Evolutionary conservation across 345 rosid genomes (phyloP).

Genomic region (Passiflora organensis): DNA sequence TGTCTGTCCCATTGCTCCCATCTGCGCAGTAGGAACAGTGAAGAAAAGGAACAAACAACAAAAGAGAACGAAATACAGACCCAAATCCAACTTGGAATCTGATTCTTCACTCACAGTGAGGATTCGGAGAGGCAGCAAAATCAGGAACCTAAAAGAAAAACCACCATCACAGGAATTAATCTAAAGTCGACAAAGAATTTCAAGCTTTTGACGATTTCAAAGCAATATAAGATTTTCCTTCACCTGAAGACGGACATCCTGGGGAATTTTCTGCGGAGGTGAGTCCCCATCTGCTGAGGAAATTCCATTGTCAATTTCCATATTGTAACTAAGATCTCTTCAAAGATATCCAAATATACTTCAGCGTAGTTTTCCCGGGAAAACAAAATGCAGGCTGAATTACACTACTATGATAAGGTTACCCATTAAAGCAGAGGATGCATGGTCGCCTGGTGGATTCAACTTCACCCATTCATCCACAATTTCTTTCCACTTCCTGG

Average conservation of each 20-base stretch:
- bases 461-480: constrained; percentile 90
- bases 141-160: constrained; percentile 55
- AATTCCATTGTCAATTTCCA: constrained; percentile 9
- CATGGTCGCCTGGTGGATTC: constrained; percentile 72
- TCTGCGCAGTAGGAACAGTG: constrained; percentile 29
- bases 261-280: constrained; percentile 65
- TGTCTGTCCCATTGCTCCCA: constrained; percentile 73
- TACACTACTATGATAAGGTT: constrained; percentile 16
- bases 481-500: constrained; percentile 90
- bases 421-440: constrained; percentile 73
- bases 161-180: constrained; percentile 40
- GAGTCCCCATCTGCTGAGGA: constrained; percentile 81
- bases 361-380: constrained; percentile 12
- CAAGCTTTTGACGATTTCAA: constrained; percentile 6
- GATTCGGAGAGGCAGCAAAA: constrained; percentile 61
- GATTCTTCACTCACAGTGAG: constrained; percentile 58
- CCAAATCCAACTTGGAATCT: constrained; percentile 30
- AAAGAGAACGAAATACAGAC: constrained; percentile 9
- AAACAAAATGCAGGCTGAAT: background rate
- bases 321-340: constrained; percentile 6
- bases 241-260: constrained; percentile 78
- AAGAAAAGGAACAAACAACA: constrained; percentile 3
- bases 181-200: constrained; percentile 4
- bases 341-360: constrained; percentile 7
- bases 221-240: constrained; percentile 20